Evolutionary conservation across 768 basidiomycete species (phyloP), one percentile per base, ranked within the genome.

Genomic region (Aureoboletus auriporus): DNA sequence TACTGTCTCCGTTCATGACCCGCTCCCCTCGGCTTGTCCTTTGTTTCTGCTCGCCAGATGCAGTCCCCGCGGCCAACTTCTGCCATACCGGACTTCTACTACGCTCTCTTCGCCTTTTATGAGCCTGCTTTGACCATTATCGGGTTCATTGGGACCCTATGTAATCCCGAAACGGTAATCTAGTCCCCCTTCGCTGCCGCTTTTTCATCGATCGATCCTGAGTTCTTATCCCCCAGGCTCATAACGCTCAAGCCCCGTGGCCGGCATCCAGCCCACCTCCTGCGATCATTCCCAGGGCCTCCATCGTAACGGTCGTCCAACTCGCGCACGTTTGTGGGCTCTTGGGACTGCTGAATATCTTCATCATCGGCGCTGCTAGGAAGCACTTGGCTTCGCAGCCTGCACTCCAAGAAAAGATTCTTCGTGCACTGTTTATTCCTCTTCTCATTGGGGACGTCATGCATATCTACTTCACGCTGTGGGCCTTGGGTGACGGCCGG

Each of bases 191-290:
- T 40, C 17, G 26, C 33, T 14, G 20, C 33, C 33, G 27, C 47
- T 39, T 42, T 39, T 16, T 17, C 44, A 11, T 23, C 20, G 20
- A 26, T 39, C 40, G 39, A 50, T 45, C 38, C 23, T 51, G 34
- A 49, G 4, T 23, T 23, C 20, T 36, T 20, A 44, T 46, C 33
- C 10, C 23, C 16, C 31, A 90, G 87, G 77, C 80, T 4, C 82
- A 89, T 55, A 84, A 88, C 59, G 66, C 75, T 39, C 87, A 89
- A 66, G 87, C 87, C 2, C 86, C 87, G 23, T 89, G 87, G 87
- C 74, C 80, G 20, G 42, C 64, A 20, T 66, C 69, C 48, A 68
- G 55, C 36, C 60, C 69, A 6, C 80, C 84, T 31, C 77, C 79
- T 13, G 58, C 67, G 3, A 44, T 59, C 29, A 71, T 87, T 14